Base-by-base conservation (phyloP, 2,329 filamentous ascomycete species). In the Hyphodiscus sp. region DNA sequence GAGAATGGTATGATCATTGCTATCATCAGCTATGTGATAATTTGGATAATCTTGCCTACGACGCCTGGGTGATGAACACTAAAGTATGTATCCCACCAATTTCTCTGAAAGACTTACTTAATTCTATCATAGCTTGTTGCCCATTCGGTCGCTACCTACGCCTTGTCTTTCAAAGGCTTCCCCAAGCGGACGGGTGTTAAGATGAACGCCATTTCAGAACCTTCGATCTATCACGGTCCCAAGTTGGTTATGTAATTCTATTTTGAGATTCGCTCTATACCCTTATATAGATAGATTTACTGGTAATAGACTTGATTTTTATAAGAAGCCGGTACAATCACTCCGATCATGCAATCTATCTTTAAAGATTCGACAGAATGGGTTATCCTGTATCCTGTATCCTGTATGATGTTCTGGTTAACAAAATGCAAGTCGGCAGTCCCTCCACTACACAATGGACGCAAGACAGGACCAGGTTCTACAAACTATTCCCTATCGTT, bases 131-230 rank as follows among this genome's bases (percentile, higher is more conserved):
- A 81, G 78, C 72, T 84, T 38, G 85, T 91, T 60, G 86, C 87
- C 2, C 83, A 87, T 69, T 83, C 83, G 1, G 81, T 89, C n/a
- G 86, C 85, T 1, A 85, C 81, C 0, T 89, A 82, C 62, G 85
- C 85, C 11, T 66, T 72, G 2, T 86, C 82, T 0, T 83, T 88
- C 58, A 73, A 85, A 4, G 81, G 77, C 10, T 86, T 88, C 69
- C 85, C 85, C 0, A 67, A 82, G 68, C 73, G 82, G 23, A 69
- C 68, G 1, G 63, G 68, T 10, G 59, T 69, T 1, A 62, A 58
- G 41, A 54, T 26, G 16, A n/a, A n/a, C 45, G 45, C 9, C 16
- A 7, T n/a, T 20, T 46, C 23, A 6, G 20, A 26, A 15, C 45
- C 20, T 46, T 26, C 45, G 9, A 20, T 46, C 7, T 46, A 46